phyloP scores from a whole-genome alignment of 2,329 filamentous ascomycete species.

The Rugonectria rugulosa region DNA sequence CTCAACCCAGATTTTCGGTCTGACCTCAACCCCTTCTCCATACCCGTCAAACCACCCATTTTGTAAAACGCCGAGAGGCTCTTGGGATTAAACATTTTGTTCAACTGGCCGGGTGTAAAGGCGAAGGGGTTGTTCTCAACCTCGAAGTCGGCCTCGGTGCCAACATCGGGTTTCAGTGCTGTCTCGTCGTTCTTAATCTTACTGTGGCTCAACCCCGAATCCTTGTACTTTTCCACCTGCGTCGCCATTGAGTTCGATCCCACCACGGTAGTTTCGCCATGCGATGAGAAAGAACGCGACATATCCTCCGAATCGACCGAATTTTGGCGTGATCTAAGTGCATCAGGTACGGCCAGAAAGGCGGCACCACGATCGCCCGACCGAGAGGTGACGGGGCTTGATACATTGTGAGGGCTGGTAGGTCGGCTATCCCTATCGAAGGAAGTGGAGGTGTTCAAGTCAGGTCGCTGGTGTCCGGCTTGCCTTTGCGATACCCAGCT shows the following conservation, averaged over 20 bases:
- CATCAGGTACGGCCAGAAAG: slow-evolving; percentile 72
- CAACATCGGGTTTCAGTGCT: slow-evolving; percentile 77
- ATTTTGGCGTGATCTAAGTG: slow-evolving; percentile 66
- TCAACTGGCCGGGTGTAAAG: slow-evolving; percentile 82
- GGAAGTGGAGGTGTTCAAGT: slow-evolving; percentile 63
- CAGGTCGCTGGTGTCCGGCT: slow-evolving; percentile 40
- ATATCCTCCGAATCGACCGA: slow-evolving; percentile 74
- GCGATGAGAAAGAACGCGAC: slow-evolving; percentile 64
- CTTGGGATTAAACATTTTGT: slow-evolving; percentile 90
- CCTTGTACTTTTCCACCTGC: slow-evolving; percentile 50
- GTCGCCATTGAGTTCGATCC: slow-evolving; percentile 49
- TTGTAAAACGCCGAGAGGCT: slow-evolving; percentile 82
- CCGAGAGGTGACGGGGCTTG: slow-evolving; percentile 60
- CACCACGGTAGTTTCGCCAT: slow-evolving; percentile 68
- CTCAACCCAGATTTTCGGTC: slow-evolving; percentile 79
- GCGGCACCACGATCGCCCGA: slow-evolving; percentile 56
- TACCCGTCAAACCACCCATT: slow-evolving; percentile 77
- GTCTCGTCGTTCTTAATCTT: slow-evolving; percentile 70
- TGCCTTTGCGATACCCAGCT: slow-evolving; percentile 33
- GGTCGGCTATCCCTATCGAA: slow-evolving; percentile 74
- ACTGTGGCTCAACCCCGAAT: slow-evolving; percentile 52
- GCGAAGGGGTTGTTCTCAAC: slow-evolving; percentile 85
- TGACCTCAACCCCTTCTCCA: slow-evolving; percentile 80
- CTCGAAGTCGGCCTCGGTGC: slow-evolving; percentile 77
- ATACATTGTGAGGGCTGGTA: slow-evolving; percentile 77